These are phyloP conservation scores for Vicia sativa DNA, from an alignment of 306 rosid genomes.

Conservation along the genomic window DNA sequence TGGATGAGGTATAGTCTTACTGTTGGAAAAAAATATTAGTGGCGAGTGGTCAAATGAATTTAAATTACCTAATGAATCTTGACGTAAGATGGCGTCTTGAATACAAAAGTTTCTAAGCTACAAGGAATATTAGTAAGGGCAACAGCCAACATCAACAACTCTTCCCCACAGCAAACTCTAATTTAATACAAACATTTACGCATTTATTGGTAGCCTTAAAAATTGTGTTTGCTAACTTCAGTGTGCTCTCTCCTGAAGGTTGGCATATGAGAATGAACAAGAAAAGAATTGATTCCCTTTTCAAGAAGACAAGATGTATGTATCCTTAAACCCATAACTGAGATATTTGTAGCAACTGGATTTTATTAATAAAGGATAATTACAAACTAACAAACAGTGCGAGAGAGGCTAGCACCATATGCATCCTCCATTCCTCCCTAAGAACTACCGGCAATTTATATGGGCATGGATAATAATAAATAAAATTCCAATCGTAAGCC, in stretches of 20 bases:
- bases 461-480: neutral
- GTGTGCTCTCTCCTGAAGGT: neutral
- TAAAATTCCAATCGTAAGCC: neutral
- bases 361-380: neutral
- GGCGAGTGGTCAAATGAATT: neutral
- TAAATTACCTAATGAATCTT: neutral
- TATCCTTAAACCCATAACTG: neutral
- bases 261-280: neutral
- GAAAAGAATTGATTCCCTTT: neutral
- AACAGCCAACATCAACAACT: neutral
- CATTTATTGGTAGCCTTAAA: slow-evolving; percentile 1
- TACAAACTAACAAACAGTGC: neutral
- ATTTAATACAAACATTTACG: neutral
- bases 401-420: neutral
- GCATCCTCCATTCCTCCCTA: neutral
- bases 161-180: neutral
- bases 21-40: neutral
- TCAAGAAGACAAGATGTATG: neutral
- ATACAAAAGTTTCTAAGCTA: neutral
- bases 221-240: neutral
- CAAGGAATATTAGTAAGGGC: neutral
- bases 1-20: neutral
- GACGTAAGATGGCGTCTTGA: neutral
- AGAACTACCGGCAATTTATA: neutral
- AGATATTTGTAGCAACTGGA: neutral